These are phyloP conservation scores for Gautieria morchelliformis DNA, from an alignment of 768 basidiomycete genomes.

Conservation along the genomic window DNA sequence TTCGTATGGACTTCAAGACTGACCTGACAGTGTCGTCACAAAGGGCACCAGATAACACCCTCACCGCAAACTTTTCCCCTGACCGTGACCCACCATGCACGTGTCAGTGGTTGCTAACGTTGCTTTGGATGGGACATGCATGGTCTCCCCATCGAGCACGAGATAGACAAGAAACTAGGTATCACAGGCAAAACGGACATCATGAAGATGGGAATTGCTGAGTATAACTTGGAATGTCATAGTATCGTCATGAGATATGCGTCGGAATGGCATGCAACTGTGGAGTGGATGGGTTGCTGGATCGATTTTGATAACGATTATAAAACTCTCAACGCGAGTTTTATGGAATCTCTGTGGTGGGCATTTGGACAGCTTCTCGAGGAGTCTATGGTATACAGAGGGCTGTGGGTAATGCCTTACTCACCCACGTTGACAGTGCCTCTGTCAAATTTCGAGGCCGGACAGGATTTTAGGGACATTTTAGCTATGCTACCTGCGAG, in stretches of 20 bases:
- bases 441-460: conserved; percentile 95
- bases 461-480: conserved; percentile 85
- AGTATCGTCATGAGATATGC: conserved; percentile 97
- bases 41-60: no score
- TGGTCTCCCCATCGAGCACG: conserved; percentile 96
- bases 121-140: conserved; percentile 99
- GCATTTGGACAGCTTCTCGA: conserved; percentile 91
- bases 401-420: conserved; percentile 94
- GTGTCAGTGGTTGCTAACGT: conserved; percentile 84
- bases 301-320: conserved; percentile 99
- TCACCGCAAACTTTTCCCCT: no score
- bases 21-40: no score
- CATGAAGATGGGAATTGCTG: conserved; percentile 89
- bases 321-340: conserved; percentile 87
- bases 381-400: conserved; percentile 87
- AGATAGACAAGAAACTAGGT: conserved; percentile 93
- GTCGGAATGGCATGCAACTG: conserved; percentile 86
- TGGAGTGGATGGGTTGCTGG: conserved; percentile 98
- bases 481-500: no score
- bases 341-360: conserved; percentile 99
- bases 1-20: no score
- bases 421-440: conserved; percentile 95
- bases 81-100: conserved; percentile 94
- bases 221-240: conserved; percentile 95
- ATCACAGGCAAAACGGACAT: conserved; percentile 94